phyloP scores from a whole-genome alignment of 371 early-diverging fungal species.

The Homolaphlyctis polyrhiza region DNA sequence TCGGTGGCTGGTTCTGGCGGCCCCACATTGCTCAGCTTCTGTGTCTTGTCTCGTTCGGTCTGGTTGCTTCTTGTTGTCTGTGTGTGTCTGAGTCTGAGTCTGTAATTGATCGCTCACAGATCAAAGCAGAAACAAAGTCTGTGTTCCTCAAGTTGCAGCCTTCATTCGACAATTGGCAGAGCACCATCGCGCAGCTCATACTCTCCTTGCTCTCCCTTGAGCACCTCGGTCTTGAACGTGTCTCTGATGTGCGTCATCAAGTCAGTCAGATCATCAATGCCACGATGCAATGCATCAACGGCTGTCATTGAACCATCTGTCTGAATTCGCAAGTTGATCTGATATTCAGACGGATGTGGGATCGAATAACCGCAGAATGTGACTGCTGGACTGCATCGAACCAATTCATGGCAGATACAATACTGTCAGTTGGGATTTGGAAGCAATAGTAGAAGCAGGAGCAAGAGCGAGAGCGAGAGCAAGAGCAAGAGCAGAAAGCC shows the following conservation, averaged over 20 bases:
- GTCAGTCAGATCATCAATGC: constrained; percentile 72
- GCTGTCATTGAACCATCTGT: constrained; percentile 78
- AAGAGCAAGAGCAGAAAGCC: too few species aligned
- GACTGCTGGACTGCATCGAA: constrained; percentile 80
- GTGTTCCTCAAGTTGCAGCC: too few species aligned
- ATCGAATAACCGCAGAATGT: constrained; percentile 98
- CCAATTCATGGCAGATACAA: too few species aligned
- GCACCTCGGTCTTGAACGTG: constrained; percentile 54
- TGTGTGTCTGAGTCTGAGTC: background rate
- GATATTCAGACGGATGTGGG: constrained; percentile 98
- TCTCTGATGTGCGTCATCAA: constrained; percentile 62
- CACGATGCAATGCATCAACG: constrained; percentile 78
- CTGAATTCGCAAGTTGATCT: constrained; percentile 93
- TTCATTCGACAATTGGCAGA: constrained; percentile 2
- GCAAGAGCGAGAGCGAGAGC: too few species aligned
- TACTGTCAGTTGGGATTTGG: too few species aligned
- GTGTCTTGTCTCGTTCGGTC: too few species aligned
- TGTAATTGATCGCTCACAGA: background rate
- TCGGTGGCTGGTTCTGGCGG: too few species aligned
- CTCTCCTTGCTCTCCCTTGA: constrained; percentile 39
- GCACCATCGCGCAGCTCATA: constrained; percentile 19
- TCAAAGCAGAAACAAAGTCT: background rate
- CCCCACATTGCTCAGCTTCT: too few species aligned
- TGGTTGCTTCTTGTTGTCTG: too few species aligned
- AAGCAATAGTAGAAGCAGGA: too few species aligned